Conservation (phyloP, 257 asterid genomes). For the Cordia subcordata region DNA sequence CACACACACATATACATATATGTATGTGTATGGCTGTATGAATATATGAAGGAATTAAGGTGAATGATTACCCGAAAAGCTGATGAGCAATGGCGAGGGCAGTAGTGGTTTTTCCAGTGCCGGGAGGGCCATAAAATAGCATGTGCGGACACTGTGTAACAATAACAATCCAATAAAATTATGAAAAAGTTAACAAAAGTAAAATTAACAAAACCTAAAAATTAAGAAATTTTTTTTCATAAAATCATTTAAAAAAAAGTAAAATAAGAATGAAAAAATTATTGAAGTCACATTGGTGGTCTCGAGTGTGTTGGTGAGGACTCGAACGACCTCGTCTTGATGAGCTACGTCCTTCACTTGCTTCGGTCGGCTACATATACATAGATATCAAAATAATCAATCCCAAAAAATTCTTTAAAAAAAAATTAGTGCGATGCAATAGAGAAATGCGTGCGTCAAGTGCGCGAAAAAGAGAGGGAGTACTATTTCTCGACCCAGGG, state of each 20-base stretch:
- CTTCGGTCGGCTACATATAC: slow-evolving; percentile 74
- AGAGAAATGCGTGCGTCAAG: neutral
- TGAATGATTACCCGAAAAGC: slow-evolving; percentile 62
- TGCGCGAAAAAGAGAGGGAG: neutral
- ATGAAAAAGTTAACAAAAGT: neutral
- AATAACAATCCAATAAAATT: neutral
- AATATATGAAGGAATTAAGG: neutral
- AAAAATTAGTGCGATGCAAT: neutral
- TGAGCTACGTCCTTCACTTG: slow-evolving; percentile 97
- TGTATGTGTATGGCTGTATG: neutral
- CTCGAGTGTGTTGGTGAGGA: slow-evolving; percentile 91
- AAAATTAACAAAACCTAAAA: slow-evolving; percentile 10
- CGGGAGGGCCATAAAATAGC: slow-evolving; percentile 98
- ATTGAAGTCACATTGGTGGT: slow-evolving; percentile 61
- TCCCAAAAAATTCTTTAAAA: neutral
- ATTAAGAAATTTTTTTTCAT: neutral
- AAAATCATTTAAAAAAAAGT: neutral
- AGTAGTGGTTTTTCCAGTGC: slow-evolving; percentile 94
- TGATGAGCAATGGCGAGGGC: slow-evolving; percentile 96
- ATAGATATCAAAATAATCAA: slow-evolving; percentile 7
- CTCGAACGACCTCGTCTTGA: slow-evolving; percentile 97
- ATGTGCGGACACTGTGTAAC: slow-evolving; percentile 80
- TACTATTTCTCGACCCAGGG: slow-evolving; percentile 99
- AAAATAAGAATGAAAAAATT: neutral
- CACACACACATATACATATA: neutral